A percentile compares a stretch with the other conserved stretches of the same genome.
phyloP scores from a whole-genome alignment of 345 rosid genomes.

The Aquilaria yunnanensis region DNA sequence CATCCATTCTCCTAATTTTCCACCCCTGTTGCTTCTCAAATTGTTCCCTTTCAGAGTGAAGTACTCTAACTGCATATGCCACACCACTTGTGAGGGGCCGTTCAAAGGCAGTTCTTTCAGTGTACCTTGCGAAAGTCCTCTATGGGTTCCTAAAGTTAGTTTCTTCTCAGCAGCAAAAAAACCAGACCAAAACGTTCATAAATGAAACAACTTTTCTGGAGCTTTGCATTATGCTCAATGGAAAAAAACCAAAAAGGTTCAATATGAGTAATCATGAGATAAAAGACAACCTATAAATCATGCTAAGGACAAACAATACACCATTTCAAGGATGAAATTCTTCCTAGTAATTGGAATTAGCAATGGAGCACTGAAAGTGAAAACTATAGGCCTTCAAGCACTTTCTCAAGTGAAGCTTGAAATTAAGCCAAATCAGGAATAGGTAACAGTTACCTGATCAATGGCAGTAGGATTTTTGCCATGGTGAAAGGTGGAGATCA shows the following conservation, averaged over 20 bases:
- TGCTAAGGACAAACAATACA: not conserved
- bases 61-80: conserved; percentile 93
- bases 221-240: conserved; percentile 4
- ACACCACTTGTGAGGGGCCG: conserved; percentile 98
- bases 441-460: conserved; percentile 58
- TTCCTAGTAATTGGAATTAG: not conserved
- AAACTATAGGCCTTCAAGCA: conserved; percentile 4
- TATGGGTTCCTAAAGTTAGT: conserved; percentile 35
- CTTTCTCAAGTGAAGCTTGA: not conserved
- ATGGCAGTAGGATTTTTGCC: conserved; percentile 86
- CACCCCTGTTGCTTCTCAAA: conserved; percentile 94
- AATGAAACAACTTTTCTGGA: not conserved
- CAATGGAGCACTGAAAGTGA: conserved; percentile 8
- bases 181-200: conserved; percentile 6
- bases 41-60: conserved; percentile 80
- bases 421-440: conserved; percentile 9
- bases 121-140: conserved; percentile 87
- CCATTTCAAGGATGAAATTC: too few relatives aligned
- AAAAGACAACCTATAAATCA: conserved; percentile 1
- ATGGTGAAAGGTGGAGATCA: conserved; percentile 94
- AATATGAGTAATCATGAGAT: not conserved
- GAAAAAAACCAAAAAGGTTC: conserved; percentile 3
- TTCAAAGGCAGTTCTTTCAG: conserved; percentile 94
- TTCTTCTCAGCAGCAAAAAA: conserved; percentile 12
- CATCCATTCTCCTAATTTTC: conserved; percentile 84